Percentiles rank a stretch among this genome's conserved stretches.
Conservation (phyloP, 116 monocot genomes). For the Iris pallida region DNA sequence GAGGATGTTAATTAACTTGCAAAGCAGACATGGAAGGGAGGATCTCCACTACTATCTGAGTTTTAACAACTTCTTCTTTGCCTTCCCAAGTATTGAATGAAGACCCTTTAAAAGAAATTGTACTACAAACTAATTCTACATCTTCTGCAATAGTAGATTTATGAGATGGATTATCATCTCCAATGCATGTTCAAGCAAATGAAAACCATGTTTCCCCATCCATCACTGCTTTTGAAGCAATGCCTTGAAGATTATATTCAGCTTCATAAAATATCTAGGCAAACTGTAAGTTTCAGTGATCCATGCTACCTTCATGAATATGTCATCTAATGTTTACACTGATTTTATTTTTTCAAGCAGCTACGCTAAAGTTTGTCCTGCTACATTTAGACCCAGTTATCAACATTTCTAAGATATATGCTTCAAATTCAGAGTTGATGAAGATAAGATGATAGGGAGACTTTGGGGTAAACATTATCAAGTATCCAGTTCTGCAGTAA, state of each 20-base stretch:
- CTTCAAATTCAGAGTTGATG: too few relatives aligned
- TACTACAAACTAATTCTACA: conserved; percentile 37
- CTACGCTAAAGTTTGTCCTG: conserved; percentile 97
- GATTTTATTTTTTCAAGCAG: conserved; percentile 97
- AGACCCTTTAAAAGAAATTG: conserved; percentile 25
- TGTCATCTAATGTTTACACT: conserved; percentile 55
- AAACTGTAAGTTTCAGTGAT: conserved; percentile 66
- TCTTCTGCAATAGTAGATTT: conserved; percentile 48
- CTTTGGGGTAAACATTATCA: too few relatives aligned
- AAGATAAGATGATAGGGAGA: too few relatives aligned
- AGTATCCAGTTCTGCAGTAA: too few relatives aligned
- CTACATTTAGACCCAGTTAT: too few relatives aligned
- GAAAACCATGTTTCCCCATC: conserved; percentile 47
- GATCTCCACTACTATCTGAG: too few relatives aligned
- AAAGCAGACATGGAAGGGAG: too few relatives aligned
- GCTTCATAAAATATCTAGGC: conserved; percentile 69
- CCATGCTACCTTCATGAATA: conserved; percentile 70
- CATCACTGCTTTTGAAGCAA: conserved; percentile 78
- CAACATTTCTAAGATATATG: too few relatives aligned
- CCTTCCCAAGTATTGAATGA: conserved; percentile 15
- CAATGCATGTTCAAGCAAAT: conserved; percentile 34
- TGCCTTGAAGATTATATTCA: conserved; percentile 68
- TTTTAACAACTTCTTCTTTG: conserved; percentile 20
- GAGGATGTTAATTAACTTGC: too few relatives aligned
- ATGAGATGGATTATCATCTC: conserved; percentile 59